Evolutionary conservation across 163 green algal genomes (phyloP), one percentile per base, ranked within the genome.

Genomic region (Coccomyxa subellipsoidea): DNA sequence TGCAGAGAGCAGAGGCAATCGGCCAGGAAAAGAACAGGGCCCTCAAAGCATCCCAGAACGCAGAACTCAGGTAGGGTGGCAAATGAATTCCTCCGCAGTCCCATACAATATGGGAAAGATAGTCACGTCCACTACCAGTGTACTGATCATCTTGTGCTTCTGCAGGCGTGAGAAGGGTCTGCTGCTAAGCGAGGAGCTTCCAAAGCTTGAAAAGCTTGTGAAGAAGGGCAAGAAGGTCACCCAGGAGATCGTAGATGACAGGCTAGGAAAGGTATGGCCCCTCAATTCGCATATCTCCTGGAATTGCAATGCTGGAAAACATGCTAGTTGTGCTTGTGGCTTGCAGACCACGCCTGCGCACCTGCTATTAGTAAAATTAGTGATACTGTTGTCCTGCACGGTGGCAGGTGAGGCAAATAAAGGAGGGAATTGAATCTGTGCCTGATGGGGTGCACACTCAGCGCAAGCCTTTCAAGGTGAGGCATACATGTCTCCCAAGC

Each of bases 11-110:
- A 47, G 86, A 93, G 32, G 85, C 85, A 34, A 89, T 85, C 27
- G 76, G 79, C 4, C 31, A 78, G 47, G 87, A 94, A 82, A 91
- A 92, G 69, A 94, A 93, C 79, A 80, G 90, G 7, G 90, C 90
- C 4, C 77, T 87, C 2, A 86, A 86, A 70, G 90, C 90, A 25
- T 84, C 87, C 15, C 78, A 91, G 73, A 92, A 92, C 79, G 90
- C 90, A 25, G 89, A 93, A 78, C 35, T 92, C 38, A 84, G 90
- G 85, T 85, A 81, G 40, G 23, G 40, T 39, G 36, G n/a, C n/a
- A n/a, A n/a, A n/a, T n/a, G n/a, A n/a, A n/a, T n/a, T n/a, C n/a
- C n/a, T n/a, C n/a, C n/a, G n/a, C n/a, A n/a, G n/a, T n/a, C n/a
- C n/a, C n/a, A n/a, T n/a, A n/a, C n/a, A n/a, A n/a, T n/a, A n/a